Evolutionary conservation across 2,329 filamentous ascomycete genomes (phyloP).

Genomic region (Fusarium chaquense): DNA sequence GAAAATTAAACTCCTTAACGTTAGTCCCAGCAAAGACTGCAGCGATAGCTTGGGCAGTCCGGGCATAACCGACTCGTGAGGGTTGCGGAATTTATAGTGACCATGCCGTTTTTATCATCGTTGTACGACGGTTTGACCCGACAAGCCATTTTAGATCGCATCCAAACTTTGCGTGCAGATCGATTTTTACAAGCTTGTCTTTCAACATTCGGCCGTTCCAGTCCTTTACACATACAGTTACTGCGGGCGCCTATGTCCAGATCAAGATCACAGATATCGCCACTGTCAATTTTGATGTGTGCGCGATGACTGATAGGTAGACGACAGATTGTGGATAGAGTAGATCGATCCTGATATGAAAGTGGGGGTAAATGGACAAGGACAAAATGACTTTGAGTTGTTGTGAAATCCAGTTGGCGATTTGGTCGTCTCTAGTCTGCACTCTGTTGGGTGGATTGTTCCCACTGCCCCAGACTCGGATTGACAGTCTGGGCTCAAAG

Average conservation of each 20-base stretch:
- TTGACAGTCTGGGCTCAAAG: background rate
- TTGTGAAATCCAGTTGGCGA: background rate
- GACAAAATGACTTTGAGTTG: fast-evolving
- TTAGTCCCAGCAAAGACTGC: background rate
- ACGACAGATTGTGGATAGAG: background rate
- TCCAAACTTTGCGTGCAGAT: background rate
- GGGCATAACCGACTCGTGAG: slow-evolving; percentile 28
- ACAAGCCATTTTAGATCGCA: background rate
- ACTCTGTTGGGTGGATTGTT: background rate
- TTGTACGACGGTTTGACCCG: background rate
- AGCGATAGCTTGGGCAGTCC: background rate
- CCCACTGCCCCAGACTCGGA: no score
- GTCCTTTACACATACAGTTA: background rate
- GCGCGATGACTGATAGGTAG: background rate
- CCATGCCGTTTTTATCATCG: slow-evolving; percentile 11
- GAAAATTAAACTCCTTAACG: background rate
- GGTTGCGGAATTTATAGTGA: slow-evolving; percentile 4
- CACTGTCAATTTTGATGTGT: background rate
- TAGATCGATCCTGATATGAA: background rate
- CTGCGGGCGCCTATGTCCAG: background rate
- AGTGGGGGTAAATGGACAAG: background rate
- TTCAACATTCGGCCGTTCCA: background rate
- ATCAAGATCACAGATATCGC: background rate
- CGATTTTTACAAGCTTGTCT: background rate
- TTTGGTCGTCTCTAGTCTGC: background rate